Percentiles rank a stretch among this genome's conserved stretches.
These are phyloP conservation scores for Andrographis paniculata DNA, from an alignment of 305 asterid species.

Conservation along the genomic window DNA sequence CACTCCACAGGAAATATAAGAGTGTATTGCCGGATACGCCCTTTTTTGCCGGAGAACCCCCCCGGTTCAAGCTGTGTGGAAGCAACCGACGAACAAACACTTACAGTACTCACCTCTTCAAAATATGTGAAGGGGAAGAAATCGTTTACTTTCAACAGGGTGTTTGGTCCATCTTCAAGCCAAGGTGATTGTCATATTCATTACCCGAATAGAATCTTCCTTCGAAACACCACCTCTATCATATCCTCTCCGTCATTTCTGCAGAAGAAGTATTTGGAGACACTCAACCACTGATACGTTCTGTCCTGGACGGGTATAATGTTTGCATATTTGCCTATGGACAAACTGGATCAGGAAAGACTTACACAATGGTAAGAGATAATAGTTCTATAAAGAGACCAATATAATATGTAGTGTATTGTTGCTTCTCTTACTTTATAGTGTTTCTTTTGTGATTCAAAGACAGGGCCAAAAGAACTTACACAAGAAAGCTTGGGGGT, in stretches of 20 bases:
- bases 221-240: background rate
- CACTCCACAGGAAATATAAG: constrained; percentile 67
- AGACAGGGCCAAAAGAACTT: constrained; percentile 74
- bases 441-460: constrained; percentile 13
- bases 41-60: constrained; percentile 53
- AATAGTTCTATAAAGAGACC: too few species aligned
- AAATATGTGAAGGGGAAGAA: constrained; percentile 69
- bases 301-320: constrained; percentile 90
- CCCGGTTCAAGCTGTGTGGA: constrained; percentile 44
- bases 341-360: too few species aligned
- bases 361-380: too few species aligned
- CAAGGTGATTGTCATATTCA: constrained; percentile 62
- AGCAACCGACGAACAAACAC: constrained; percentile 43
- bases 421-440: constrained; percentile 1
- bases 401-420: background rate
- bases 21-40: constrained; percentile 95
- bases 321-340: constrained; percentile 98
- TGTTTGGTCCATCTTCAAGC: constrained; percentile 70
- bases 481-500: constrained; percentile 68
- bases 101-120: constrained; percentile 52
- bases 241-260: background rate
- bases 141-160: constrained; percentile 69
- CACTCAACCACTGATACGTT: constrained; percentile 88
- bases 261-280: constrained; percentile 87
- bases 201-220: too few species aligned